phyloP scores from a whole-genome alignment of 306 rosid species.

The Sphenostylis stenocarpa region DNA sequence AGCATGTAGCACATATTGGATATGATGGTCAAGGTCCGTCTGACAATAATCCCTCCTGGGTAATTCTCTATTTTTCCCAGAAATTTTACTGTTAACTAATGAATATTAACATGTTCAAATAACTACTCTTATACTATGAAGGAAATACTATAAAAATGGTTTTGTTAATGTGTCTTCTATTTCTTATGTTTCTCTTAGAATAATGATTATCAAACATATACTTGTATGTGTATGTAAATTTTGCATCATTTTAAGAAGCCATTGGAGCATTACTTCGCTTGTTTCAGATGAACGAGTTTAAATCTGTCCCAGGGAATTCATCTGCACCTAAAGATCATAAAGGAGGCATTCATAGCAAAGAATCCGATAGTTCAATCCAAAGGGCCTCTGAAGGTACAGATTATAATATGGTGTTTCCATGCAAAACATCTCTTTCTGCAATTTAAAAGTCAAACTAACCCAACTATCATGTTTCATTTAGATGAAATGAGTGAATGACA shows the following conservation, averaged over 20 bases:
- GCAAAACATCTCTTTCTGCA: neutral
- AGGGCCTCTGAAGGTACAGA: slow-evolving; percentile 35
- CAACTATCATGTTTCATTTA: neutral
- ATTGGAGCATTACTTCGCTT: slow-evolving; percentile 10
- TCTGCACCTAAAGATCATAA: slow-evolving; percentile 39
- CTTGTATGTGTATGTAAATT: neutral
- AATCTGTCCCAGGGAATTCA: slow-evolving; percentile 35
- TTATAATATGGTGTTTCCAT: neutral
- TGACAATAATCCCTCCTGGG: slow-evolving; percentile 90
- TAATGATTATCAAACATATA: neutral
- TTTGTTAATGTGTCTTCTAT: no score
- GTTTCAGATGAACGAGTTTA: slow-evolving; percentile 72
- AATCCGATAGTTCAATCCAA: neutral
- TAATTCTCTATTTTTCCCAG: slow-evolving; percentile 28
- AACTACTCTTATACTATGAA: neutral
- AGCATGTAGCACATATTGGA: slow-evolving; percentile 95
- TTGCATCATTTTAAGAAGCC: neutral
- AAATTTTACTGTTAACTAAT: neutral
- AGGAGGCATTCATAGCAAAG: slow-evolving; percentile 25
- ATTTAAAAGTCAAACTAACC: neutral
- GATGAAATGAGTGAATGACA: neutral
- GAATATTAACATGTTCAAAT: slow-evolving; percentile 1
- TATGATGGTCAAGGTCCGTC: slow-evolving; percentile 86
- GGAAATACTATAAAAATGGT: no score
- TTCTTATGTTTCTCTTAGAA: neutral